Conservation (phyloP, 164 flowering plant genomes). For the Nymphaea thermarum region DNA sequence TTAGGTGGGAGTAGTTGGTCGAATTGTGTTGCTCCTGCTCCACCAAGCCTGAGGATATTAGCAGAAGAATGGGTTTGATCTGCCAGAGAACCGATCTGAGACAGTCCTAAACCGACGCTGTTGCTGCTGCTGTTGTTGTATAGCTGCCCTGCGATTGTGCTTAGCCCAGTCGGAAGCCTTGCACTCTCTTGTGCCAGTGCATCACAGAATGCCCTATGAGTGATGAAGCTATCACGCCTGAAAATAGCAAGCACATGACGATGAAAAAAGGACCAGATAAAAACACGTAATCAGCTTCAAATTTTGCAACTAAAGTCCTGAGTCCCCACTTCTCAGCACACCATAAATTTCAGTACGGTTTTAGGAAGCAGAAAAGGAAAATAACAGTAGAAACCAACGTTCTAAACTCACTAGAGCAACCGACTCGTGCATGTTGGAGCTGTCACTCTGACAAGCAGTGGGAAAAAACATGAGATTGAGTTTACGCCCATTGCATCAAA, state of each 20-base stretch:
- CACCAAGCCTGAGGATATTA: slow-evolving; percentile 39
- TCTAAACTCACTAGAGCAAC: background rate
- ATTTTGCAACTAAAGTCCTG: background rate
- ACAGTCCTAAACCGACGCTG: slow-evolving; percentile 32
- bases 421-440: background rate
- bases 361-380: too few species aligned
- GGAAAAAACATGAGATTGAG: background rate
- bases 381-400: background rate
- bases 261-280: background rate
- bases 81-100: slow-evolving; percentile 33
- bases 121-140: slow-evolving; percentile 17
- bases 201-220: slow-evolving; percentile 90
- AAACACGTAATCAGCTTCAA: background rate
- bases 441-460: background rate
- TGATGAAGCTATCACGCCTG: slow-evolving; percentile 92
- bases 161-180: slow-evolving; percentile 42
- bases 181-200: slow-evolving; percentile 86
- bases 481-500: background rate
- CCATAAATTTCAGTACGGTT: background rate
- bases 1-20: slow-evolving; percentile 30
- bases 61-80: slow-evolving; percentile 25
- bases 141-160: slow-evolving; percentile 42
- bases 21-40: slow-evolving; percentile 20
- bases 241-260: background rate
- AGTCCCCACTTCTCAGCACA: background rate